Base-by-base conservation (phyloP, 768 basidiomycete genomes). In the Agaricus subrufescens region DNA sequence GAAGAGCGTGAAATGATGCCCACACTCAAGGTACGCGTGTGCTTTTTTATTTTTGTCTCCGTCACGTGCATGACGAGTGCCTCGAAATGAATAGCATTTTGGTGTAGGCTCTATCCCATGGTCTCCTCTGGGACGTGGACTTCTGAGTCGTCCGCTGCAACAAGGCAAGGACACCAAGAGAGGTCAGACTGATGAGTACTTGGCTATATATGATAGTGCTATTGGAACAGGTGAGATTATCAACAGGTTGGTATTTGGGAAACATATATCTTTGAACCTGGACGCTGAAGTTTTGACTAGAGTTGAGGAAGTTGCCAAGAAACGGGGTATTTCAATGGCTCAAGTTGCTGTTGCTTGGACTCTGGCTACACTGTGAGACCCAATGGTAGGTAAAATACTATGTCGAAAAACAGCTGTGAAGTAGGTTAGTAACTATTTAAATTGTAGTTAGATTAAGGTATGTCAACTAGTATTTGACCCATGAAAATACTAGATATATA, bases 1-100 rank as follows among this genome's bases (percentile, higher is more conserved):
- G 85, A 87, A 62, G 84, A 83, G 62, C 71, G 81, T 1, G 82
- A 83, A 61, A 82, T 83, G 81, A 80, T 84, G 61, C 85, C 85
- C 2, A 78, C 77, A 1, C 67, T 82, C 34, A 80, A 81, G 70
- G 80, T 77, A 26, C 27, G 51, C 39, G 44, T 38, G 10, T 27
- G 39, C 10, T 19, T n/a, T 3, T 19, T 19, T 19, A 19, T 19
- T 19, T 19, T 19, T 19, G 19, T 19, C 19, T 19, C 19, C 19
- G 19, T 19, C 19, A 19, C 19, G 19, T 19, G 19, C 19, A 19
- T 19, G 19, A 19, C 19, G 19, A 19, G 19, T 19, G 19, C 19
- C 19, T 19, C 19, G 19, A 19, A 19, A 19, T 19, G 46, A 53
- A 15, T 54, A 81, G 77, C 62, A 77, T 58, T 75, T 80, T 44